These are phyloP conservation scores for Avena atlantica DNA, from an alignment of 176 grass and related monocot species.

Conservation along the genomic window DNA sequence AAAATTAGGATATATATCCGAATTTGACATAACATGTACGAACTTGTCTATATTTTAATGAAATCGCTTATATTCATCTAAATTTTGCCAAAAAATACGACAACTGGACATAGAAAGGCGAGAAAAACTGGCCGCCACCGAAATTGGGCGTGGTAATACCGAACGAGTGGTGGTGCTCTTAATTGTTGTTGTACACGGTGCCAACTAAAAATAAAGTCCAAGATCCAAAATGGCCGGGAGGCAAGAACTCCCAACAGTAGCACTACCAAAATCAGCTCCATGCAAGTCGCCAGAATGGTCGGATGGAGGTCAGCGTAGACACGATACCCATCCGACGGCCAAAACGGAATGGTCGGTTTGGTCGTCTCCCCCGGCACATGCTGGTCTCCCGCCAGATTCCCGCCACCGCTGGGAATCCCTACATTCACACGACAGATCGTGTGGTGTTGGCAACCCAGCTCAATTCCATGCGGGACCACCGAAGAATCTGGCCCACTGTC, in stretches of 20 bases:
- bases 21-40: too few relatives aligned
- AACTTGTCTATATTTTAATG: too few relatives aligned
- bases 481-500: not conserved
- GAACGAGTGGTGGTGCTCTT: too few relatives aligned
- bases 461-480: slow-evolving; percentile 22
- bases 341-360: slow-evolving; percentile 43
- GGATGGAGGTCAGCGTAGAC: not conserved
- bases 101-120: too few relatives aligned
- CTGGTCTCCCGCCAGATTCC: slow-evolving; percentile 19
- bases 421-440: not conserved
- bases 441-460: not conserved
- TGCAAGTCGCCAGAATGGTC: not conserved
- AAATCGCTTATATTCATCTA: too few relatives aligned
- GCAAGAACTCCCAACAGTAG: too few relatives aligned
- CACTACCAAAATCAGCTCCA: not conserved
- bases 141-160: too few relatives aligned
- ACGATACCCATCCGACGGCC: slow-evolving; percentile 52
- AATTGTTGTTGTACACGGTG: too few relatives aligned
- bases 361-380: slow-evolving; percentile 45
- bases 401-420: slow-evolving; percentile 8
- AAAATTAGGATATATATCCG: too few relatives aligned
- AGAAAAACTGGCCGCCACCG: not conserved
- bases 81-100: too few relatives aligned
- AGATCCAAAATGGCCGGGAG: too few relatives aligned
- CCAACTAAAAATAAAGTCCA: too few relatives aligned